A percentile compares a stretch with the other conserved stretches of the same genome.
phyloP scores from a whole-genome alignment of 2,329 filamentous ascomycete genomes.

The Claviceps sp. region DNA sequence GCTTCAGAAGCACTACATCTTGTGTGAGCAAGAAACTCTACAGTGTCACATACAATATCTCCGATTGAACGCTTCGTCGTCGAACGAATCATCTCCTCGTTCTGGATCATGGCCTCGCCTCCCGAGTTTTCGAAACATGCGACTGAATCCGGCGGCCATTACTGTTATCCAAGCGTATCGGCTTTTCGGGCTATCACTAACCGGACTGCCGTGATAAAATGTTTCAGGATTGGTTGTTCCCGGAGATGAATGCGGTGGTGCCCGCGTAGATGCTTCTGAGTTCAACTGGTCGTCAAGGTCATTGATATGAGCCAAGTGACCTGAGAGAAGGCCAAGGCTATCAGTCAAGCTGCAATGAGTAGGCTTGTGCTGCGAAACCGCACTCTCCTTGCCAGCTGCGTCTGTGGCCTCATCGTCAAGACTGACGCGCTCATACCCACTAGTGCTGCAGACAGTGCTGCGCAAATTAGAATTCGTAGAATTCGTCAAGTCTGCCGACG shows the following conservation, averaged over 20 bases:
- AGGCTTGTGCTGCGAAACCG: background rate
- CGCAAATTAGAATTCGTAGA: background rate
- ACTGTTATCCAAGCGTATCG: background rate
- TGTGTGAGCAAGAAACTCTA: background rate
- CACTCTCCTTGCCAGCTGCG: background rate
- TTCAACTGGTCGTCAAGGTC: background rate
- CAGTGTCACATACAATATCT: conserved; percentile 17
- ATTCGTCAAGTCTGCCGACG: background rate
- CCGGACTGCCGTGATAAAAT: background rate
- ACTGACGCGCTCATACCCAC: background rate
- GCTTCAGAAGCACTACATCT: too few species aligned
- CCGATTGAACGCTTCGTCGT: conserved; percentile 17
- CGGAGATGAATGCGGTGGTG: background rate
- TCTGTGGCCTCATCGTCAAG: background rate
- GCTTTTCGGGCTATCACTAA: background rate
- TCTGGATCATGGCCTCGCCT: background rate
- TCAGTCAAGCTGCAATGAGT: background rate
- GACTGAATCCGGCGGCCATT: background rate
- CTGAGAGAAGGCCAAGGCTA: background rate
- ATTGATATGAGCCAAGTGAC: background rate
- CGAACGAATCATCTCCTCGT: background rate
- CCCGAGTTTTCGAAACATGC: background rate
- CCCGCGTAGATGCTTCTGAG: background rate
- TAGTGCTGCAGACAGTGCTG: background rate
- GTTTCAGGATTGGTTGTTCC: background rate